These are phyloP conservation scores for Millerozyma miso DNA, from an alignment of 805 yeast genomes.

Conservation along the genomic window DNA sequence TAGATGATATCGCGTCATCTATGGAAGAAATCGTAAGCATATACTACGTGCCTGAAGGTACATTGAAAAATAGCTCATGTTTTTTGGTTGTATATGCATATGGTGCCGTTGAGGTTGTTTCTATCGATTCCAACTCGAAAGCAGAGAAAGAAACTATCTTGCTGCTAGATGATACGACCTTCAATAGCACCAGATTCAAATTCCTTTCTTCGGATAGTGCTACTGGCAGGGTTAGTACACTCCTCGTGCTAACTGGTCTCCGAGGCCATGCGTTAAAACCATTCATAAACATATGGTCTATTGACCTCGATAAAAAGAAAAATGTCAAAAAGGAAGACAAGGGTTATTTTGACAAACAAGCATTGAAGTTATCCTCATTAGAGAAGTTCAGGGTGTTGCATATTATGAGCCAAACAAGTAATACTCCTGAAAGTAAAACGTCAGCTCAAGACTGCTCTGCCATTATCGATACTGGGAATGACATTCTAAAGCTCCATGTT, in stretches of 20 bases:
- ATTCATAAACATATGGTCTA: constrained; percentile 10
- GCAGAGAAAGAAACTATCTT: not conserved
- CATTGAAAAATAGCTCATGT: not conserved
- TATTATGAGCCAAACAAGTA: not conserved
- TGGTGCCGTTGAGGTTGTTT: constrained; percentile 11
- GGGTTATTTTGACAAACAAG: not conserved
- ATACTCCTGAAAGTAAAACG: not conserved
- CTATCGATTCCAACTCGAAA: constrained; percentile 5
- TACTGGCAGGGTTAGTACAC: constrained; percentile 8
- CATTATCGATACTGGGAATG: not conserved
- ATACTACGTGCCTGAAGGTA: constrained; percentile 6
- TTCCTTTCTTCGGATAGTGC: constrained; percentile 11
- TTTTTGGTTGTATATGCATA: constrained; percentile 7
- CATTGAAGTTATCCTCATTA: not conserved
- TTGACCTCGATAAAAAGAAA: not conserved
- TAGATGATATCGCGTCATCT: not conserved
- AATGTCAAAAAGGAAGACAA: not conserved
- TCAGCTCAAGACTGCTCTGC: not conserved
- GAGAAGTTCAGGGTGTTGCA: not conserved
- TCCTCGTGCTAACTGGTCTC: constrained; percentile 12
- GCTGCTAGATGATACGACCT: not conserved
- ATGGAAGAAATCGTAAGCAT: constrained; percentile 8
- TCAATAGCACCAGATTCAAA: constrained; percentile 8
- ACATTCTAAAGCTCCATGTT: not conserved
- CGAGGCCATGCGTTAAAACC: constrained; percentile 2